Evolutionary conservation across 2,329 filamentous ascomycete genomes (phyloP).

Genomic region (Verticillium dahliae): DNA sequence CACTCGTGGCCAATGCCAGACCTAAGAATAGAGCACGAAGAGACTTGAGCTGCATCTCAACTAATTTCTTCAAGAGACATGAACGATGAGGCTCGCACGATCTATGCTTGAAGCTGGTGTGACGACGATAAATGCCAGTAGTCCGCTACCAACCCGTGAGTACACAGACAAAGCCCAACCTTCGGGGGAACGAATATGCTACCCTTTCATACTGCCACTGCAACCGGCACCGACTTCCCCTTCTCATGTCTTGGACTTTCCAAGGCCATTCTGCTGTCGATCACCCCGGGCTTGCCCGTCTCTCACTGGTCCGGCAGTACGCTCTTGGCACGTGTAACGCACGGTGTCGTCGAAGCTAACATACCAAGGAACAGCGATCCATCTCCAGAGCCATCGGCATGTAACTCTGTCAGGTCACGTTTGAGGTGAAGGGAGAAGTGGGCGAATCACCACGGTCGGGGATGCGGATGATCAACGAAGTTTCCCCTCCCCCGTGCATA

Average conservation of each 20-base stretch:
- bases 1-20: constrained; percentile 1
- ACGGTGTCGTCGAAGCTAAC: not conserved
- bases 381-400: not conserved
- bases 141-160: too few relatives aligned
- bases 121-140: too few relatives aligned
- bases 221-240: not conserved
- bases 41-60: constrained; percentile 5
- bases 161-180: not conserved
- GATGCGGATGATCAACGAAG: not conserved
- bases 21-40: constrained; percentile 5
- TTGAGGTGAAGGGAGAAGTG: not conserved
- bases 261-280: not conserved
- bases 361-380: not conserved
- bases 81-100: not conserved
- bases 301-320: not conserved
- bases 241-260: not conserved
- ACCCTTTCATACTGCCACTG: not conserved
- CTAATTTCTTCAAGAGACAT: not conserved
- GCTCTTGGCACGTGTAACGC: not conserved
- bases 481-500: not conserved
- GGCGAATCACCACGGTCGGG: not conserved
- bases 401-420: not conserved
- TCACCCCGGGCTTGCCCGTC: not conserved
- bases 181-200: not conserved
- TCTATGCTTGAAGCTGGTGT: not conserved